These are phyloP conservation scores for Diaporthe ampelina DNA, from an alignment of 2,329 filamentous ascomycete genomes.

Conservation along the genomic window DNA sequence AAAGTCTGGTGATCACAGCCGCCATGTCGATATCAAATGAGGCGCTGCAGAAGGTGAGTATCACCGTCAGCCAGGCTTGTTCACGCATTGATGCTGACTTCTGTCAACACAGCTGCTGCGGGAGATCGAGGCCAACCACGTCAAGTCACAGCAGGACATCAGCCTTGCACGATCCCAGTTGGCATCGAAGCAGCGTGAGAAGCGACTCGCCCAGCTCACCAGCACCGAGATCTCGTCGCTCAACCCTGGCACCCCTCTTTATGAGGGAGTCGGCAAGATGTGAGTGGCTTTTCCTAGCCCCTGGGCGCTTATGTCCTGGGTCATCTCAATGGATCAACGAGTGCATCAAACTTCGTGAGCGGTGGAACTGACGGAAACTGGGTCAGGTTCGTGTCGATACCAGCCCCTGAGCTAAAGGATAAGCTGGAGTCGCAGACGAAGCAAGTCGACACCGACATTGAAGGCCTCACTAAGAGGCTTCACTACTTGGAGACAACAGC, in stretches of 20 bases:
- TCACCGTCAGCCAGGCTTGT: background rate
- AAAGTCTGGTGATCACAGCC: background rate
- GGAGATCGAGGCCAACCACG: slow-evolving; percentile 93
- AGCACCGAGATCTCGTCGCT: slow-evolving; percentile 85
- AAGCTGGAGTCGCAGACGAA: slow-evolving; percentile 82
- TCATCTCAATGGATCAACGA: slow-evolving; percentile 26
- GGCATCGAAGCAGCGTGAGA: slow-evolving; percentile 86
- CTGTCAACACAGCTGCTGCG: slow-evolving; percentile 78
- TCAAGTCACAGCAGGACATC: slow-evolving; percentile 93
- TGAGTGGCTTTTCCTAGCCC: slow-evolving; percentile 58
- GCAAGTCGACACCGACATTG: slow-evolving; percentile 82
- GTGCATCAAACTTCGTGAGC: slow-evolving; percentile 25
- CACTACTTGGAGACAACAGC: slow-evolving; percentile 95
- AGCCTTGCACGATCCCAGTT: slow-evolving; percentile 88
- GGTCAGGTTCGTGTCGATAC: slow-evolving; percentile 86
- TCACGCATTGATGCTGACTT: background rate
- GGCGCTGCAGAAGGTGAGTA: slow-evolving; percentile 87
- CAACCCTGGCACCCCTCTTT: slow-evolving; percentile 82
- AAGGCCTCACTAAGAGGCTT: slow-evolving; percentile 87
- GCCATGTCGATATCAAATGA: slow-evolving; percentile 92
- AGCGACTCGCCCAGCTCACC: slow-evolving; percentile 89
- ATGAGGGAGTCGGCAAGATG: slow-evolving; percentile 98
- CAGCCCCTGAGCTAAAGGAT: slow-evolving; percentile 79
- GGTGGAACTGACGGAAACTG: slow-evolving; percentile 8
- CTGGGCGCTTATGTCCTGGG: background rate